Conservation (phyloP, 805 yeast species). For the Saccharomyces kudriavzevii region DNA sequence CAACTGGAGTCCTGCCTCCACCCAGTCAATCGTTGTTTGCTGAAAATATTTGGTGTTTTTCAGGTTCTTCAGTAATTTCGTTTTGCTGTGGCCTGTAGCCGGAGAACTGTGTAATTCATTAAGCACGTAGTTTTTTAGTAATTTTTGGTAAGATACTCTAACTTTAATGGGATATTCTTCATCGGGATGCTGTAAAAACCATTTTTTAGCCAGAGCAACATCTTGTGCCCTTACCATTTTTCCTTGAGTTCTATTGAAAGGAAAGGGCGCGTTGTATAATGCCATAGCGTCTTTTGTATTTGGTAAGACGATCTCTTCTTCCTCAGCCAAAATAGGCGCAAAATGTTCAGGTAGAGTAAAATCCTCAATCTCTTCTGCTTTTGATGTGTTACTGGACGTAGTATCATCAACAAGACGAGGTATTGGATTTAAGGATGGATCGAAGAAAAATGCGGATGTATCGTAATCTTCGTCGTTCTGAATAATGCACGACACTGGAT, state of each 20-base stretch:
- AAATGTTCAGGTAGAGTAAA: constrained; percentile 37
- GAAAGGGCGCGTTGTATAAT: constrained; percentile 76
- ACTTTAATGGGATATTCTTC: constrained; percentile 63
- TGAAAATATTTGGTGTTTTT: constrained; percentile 82
- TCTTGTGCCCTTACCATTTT: constrained; percentile 76
- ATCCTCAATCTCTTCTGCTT: constrained; percentile 33
- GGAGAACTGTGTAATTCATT: constrained; percentile 54
- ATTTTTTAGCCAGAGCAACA: constrained; percentile 71
- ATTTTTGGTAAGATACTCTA: constrained; percentile 78
- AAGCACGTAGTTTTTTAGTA: constrained; percentile 66
- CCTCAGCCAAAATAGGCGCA: constrained; percentile 43
- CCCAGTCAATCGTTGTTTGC: constrained; percentile 92
- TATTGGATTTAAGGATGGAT: constrained; percentile 50
- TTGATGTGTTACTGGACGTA: constrained; percentile 19
- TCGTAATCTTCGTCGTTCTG: constrained; percentile 39
- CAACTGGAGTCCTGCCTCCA: constrained; percentile 93
- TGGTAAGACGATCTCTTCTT: constrained; percentile 38
- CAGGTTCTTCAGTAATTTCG: constrained; percentile 54
- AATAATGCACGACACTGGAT: constrained; percentile 48
- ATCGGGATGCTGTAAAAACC: constrained; percentile 70
- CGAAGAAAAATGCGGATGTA: constrained; percentile 48
- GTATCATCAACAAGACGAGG: constrained; percentile 17
- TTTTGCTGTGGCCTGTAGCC: constrained; percentile 41
- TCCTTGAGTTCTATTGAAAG: constrained; percentile 73
- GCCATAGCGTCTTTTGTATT: constrained; percentile 51